Conservation (phyloP, 2,329 filamentous ascomycete species). For the Arthrobotrys pseudoclavata region DNA sequence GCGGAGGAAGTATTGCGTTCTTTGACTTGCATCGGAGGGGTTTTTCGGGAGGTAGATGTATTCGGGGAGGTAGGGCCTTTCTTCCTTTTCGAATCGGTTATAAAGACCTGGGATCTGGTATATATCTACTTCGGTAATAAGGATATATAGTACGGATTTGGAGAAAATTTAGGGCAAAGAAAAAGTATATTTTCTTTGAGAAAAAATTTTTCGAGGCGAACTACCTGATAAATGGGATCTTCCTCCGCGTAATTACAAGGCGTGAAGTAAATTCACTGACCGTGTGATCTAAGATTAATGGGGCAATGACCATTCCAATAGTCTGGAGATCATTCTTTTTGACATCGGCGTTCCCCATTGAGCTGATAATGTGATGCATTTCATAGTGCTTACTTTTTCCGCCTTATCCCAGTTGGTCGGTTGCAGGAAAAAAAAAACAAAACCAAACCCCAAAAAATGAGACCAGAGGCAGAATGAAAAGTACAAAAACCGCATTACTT, state of each 20-base stretch:
- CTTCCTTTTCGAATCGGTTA: too few species aligned
- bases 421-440: not conserved
- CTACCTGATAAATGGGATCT: not conserved
- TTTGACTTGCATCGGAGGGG: not conserved
- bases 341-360: not conserved
- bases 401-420: conserved; percentile 1
- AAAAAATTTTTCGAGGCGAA: not conserved
- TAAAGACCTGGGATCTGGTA: too few species aligned
- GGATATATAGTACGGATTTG: too few species aligned
- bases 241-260: not conserved
- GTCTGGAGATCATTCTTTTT: conserved; percentile 1
- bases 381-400: conserved; percentile 30
- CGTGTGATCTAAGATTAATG: conserved; percentile 2
- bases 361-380: too few species aligned
- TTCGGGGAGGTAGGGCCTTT: conserved; percentile 19
- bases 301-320: not conserved
- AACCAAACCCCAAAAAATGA: not conserved
- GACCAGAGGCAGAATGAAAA: not conserved
- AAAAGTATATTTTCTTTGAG: too few species aligned
- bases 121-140: too few species aligned
- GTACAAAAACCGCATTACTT: not conserved
- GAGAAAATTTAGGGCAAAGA: too few species aligned
- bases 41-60: not conserved
- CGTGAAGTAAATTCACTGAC: not conserved
- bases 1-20: conserved; percentile 12